A percentile compares a stretch with the other conserved stretches of the same genome.
Conservation (phyloP, 176 grass and related monocot species). For the Oryza coarctata region DNA sequence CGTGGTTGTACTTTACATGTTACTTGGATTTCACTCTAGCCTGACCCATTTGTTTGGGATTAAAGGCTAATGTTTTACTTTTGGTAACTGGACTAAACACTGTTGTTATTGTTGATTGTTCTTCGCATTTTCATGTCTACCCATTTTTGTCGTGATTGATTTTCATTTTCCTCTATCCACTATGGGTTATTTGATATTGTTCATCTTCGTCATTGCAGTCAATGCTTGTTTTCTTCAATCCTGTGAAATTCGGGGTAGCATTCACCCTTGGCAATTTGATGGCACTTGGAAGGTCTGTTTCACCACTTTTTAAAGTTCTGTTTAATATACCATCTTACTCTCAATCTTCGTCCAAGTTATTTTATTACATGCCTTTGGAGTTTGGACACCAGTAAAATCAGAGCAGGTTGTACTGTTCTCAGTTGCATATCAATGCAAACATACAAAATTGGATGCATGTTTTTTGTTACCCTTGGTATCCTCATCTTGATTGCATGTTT, state of each 20-base stretch:
- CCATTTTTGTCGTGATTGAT: not conserved
- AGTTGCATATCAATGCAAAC: not conserved
- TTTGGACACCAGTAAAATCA: conserved; percentile 8
- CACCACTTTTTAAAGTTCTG: conserved; percentile 17
- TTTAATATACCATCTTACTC: not conserved
- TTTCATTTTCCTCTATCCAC: not conserved
- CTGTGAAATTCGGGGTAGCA: conserved; percentile 92
- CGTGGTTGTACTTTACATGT: not conserved
- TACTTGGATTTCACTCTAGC: not conserved
- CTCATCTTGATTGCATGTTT: too few relatives aligned
- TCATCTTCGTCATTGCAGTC: conserved; percentile 51
- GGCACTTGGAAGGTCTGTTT: conserved; percentile 88
- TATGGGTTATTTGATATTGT: conserved; percentile 25
- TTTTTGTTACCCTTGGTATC: too few relatives aligned
- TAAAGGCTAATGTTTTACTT: not conserved
- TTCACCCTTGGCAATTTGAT: conserved; percentile 99
- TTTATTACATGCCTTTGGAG: not conserved
- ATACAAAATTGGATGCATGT: not conserved
- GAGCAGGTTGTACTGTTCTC: not conserved
- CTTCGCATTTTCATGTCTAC: not conserved
- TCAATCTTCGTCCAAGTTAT: conserved; percentile 19
- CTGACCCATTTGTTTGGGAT: not conserved
- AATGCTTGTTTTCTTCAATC: conserved; percentile 98
- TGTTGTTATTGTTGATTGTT: not conserved
- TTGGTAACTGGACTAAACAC: too few relatives aligned